A percentile compares a stretch with the other conserved stretches of the same genome.
Evolutionary conservation across 2,329 filamentous ascomycete species (phyloP).

Genomic region (Didymella segeticola): DNA sequence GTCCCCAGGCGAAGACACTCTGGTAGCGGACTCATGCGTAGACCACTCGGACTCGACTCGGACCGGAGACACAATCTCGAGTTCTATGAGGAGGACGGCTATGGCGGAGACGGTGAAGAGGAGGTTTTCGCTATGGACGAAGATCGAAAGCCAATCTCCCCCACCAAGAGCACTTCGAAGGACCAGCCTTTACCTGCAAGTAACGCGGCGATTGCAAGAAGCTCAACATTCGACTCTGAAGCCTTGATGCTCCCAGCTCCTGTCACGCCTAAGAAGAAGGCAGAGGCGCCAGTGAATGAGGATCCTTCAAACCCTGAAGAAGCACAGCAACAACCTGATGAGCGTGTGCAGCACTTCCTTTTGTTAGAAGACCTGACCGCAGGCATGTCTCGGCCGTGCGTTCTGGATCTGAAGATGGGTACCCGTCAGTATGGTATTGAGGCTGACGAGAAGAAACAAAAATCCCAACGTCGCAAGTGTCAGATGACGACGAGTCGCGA

Average conservation of each 20-base stretch:
- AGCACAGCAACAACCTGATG: conserved; percentile 55
- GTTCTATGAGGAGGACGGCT: conserved; percentile 89
- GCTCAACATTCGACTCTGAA: conserved; percentile 13
- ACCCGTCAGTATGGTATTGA: conserved; percentile 96
- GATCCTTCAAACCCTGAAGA: conserved; percentile 53
- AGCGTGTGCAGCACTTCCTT: conserved; percentile 88
- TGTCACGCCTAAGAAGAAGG: conserved; percentile 25
- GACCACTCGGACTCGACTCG: conserved; percentile 70
- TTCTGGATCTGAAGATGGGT: conserved; percentile 98
- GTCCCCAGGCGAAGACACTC: conserved; percentile 75
- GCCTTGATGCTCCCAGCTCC: conserved; percentile 46
- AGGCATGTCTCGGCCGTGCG: conserved; percentile 95
- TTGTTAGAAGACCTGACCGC: conserved; percentile 93
- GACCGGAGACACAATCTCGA: conserved; percentile 76
- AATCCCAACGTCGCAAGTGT: conserved; percentile 92
- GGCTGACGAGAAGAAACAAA: conserved; percentile 87
- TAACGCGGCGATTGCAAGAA: background rate
- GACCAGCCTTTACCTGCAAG: conserved; percentile 8
- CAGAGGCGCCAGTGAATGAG: conserved; percentile 3
- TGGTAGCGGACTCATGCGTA: conserved; percentile 80
- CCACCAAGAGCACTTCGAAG: conserved; percentile 10
- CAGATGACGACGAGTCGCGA: conserved; percentile 88
- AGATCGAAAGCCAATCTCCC: conserved; percentile 28
- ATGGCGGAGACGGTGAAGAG: conserved; percentile 78
- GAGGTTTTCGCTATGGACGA: conserved; percentile 74